These are phyloP conservation scores for Curvularia eragrostidis DNA, from an alignment of 2,329 filamentous ascomycete genomes.

Conservation along the genomic window DNA sequence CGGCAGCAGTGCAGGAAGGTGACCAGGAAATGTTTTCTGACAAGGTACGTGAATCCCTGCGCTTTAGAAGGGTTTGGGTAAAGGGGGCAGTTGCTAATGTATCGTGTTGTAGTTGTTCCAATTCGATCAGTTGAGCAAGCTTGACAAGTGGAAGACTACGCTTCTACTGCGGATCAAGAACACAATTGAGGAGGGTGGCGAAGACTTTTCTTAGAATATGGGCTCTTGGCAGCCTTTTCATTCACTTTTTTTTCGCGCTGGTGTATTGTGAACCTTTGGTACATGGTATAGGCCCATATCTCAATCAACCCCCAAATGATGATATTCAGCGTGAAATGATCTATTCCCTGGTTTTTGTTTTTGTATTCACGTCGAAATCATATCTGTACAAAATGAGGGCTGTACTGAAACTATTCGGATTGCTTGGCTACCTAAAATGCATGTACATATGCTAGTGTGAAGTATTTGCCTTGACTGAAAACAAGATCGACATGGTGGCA, in stretches of 20 bases:
- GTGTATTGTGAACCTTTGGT: neutral
- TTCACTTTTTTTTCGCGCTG: neutral
- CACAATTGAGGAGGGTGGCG: constrained; percentile 73
- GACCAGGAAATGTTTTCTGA: constrained; percentile 86
- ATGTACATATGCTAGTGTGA: constrained; percentile 7
- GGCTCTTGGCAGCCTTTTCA: neutral
- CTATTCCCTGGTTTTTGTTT: neutral
- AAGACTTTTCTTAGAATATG: constrained; percentile 67
- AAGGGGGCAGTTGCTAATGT: constrained; percentile 13
- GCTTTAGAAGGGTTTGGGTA: neutral
- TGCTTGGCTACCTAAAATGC: neutral
- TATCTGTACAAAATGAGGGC: neutral
- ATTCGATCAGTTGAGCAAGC: constrained; percentile 88
- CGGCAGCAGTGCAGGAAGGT: constrained; percentile 74
- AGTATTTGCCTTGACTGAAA: neutral
- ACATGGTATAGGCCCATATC: constrained; percentile 4
- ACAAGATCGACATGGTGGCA: neutral
- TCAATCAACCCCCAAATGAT: neutral
- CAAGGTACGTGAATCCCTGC: constrained; percentile 60
- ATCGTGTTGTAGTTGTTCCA: constrained; percentile 67
- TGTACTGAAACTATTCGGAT: neutral
- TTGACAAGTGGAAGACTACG: constrained; percentile 97
- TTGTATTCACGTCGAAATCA: neutral
- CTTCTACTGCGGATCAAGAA: constrained; percentile 84
- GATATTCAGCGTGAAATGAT: neutral